phyloP scores from a whole-genome alignment of 441 rosid genomes.

The Eruca vesicaria region DNA sequence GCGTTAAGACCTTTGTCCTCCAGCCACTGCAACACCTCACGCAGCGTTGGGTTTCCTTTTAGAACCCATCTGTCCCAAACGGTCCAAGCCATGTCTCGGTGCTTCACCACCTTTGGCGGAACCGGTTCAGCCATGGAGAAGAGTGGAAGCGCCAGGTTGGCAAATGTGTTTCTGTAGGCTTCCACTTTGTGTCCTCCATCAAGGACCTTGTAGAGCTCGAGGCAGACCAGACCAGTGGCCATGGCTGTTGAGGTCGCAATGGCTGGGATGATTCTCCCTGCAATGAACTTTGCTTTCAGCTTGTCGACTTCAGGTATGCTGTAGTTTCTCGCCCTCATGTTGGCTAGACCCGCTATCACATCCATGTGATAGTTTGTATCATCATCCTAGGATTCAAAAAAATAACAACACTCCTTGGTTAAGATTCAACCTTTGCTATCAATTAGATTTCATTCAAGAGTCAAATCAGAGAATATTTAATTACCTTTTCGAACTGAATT shows the following conservation, averaged over 20 bases:
- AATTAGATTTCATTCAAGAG: not conserved
- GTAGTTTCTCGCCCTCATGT: constrained; percentile 97
- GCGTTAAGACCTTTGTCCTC: constrained; percentile 71
- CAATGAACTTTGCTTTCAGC: constrained; percentile 93
- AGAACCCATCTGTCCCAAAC: constrained; percentile 96
- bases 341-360: constrained; percentile 87
- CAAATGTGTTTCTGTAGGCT: constrained; percentile 91
- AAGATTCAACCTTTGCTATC: not conserved
- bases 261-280: constrained; percentile 95
- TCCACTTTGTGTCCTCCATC: constrained; percentile 74
- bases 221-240: constrained; percentile 95
- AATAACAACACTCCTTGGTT: not conserved
- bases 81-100: constrained; percentile 86
- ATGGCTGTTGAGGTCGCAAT: constrained; percentile 94
- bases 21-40: constrained; percentile 87
- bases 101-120: constrained; percentile 79
- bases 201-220: constrained; percentile 90
- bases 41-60: constrained; percentile 65
- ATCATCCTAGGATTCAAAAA: constrained; percentile 58
- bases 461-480: not conserved
- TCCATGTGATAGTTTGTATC: constrained; percentile 97
- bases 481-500: constrained; percentile 88
- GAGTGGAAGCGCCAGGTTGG: constrained; percentile 88
- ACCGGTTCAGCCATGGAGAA: constrained; percentile 96
- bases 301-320: constrained; percentile 91